These are phyloP conservation scores for Fibroporia radiculosa DNA, from an alignment of 768 basidiomycete genomes.

Conservation along the genomic window DNA sequence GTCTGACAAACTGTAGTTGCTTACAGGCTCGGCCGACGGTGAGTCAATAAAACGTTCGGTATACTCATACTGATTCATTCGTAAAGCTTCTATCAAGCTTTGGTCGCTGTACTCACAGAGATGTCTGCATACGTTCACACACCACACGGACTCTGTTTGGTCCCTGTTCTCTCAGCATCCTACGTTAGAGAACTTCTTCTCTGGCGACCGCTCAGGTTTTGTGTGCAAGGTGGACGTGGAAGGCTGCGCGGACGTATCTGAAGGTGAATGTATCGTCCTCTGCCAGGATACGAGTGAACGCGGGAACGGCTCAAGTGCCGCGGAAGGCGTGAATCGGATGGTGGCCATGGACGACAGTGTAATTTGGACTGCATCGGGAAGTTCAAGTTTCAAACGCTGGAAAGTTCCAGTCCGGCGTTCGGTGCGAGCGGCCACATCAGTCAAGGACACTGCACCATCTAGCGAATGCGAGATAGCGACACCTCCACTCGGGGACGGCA, in stretches of 20 bases:
- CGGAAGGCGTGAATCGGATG: conserved; percentile 77
- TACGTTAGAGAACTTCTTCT: conserved; percentile 83
- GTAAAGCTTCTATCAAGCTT: conserved; percentile 74
- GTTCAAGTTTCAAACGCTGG: conserved; percentile 80
- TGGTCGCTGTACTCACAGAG: conserved; percentile 90
- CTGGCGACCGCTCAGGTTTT: conserved; percentile 86
- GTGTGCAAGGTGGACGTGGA: conserved; percentile 91
- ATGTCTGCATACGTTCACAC: conserved; percentile 92
- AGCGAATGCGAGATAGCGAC: no score
- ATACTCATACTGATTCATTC: conserved; percentile 10
- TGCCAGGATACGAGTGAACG: conserved; percentile 54
- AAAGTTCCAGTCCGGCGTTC: conserved; percentile 47
- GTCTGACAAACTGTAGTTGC: conserved; percentile 37
- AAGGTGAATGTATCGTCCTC: conserved; percentile 84
- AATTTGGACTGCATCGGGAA: conserved; percentile 87
- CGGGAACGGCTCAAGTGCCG: conserved; percentile 19
- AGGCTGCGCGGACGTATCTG: conserved; percentile 67
- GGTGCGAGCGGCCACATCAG: conserved; percentile 19
- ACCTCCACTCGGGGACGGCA: conserved; percentile 8
- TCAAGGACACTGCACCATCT: conserved; percentile 4
- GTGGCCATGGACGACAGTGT: conserved; percentile 75
- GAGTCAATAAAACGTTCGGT: conserved; percentile 7
- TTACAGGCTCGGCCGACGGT: conserved; percentile 80
- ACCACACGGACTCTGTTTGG: conserved; percentile 95
- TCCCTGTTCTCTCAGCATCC: conserved; percentile 85